Conservation (phyloP, 2,329 filamentous ascomycete genomes). For the Penicillium sp. region DNA sequence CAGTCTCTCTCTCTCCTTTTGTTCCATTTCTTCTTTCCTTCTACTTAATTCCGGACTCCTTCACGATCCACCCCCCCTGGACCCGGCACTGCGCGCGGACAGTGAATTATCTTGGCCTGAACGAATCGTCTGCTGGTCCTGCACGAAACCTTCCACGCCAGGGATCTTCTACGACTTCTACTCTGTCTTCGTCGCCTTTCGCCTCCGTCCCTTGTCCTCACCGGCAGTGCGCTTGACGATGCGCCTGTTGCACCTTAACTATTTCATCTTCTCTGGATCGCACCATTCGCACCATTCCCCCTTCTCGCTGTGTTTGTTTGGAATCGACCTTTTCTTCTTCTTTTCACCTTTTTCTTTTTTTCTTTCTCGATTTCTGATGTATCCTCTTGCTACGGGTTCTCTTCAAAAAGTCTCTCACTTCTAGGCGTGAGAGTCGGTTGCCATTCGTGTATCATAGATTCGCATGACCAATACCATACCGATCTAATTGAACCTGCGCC, state of each 20-base stretch:
- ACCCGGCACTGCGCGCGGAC: conserved; percentile 17
- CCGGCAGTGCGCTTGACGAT: conserved; percentile 19
- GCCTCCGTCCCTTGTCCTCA: neutral
- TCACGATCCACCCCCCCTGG: conserved; percentile 17
- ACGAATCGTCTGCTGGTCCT: conserved; percentile 3
- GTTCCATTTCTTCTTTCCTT: conserved; percentile 15
- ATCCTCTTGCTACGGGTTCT: conserved; percentile 28
- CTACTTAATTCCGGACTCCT: conserved; percentile 25
- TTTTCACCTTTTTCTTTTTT: conserved; percentile 20
- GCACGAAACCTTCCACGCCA: conserved; percentile 20
- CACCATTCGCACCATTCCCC: conserved; percentile 17
- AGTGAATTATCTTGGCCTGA: conserved; percentile 1
- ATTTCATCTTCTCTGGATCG: conserved; percentile 9
- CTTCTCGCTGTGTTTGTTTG: conserved; percentile 18
- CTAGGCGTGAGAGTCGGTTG: conserved; percentile 23
- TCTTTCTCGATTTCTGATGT: conserved; percentile 15
- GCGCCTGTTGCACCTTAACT: conserved; percentile 16
- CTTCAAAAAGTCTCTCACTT: conserved; percentile 22
- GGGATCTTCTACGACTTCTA: conserved; percentile 6
- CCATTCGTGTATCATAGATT: conserved; percentile 40
- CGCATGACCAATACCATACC: conserved; percentile 29
- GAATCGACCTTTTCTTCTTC: conserved; percentile 21
- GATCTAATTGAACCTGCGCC: conserved; percentile 20
- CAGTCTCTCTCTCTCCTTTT: conserved; percentile 18
- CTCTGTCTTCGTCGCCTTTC: conserved; percentile 6